Evolutionary conservation across 2,329 filamentous ascomycete genomes (phyloP).

Genomic region (Lasiodiplodia theobromae): DNA sequence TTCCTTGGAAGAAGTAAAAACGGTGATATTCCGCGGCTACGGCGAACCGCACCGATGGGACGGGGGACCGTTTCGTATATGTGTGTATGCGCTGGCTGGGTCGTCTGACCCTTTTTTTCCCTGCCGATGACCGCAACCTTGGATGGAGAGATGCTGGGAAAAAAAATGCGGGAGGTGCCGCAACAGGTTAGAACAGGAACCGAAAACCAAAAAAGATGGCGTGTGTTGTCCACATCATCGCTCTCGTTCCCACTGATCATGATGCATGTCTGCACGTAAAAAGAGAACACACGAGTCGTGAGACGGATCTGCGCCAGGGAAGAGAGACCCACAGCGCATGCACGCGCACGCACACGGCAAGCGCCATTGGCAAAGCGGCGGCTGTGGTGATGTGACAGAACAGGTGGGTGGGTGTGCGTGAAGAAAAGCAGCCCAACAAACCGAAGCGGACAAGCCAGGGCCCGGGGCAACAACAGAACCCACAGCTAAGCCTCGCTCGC

Average conservation of each 20-base stretch:
- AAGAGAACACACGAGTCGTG: background rate
- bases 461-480: background rate
- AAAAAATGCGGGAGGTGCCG: constrained; percentile 1
- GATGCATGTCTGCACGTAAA: constrained; percentile 16
- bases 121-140: background rate
- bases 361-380: background rate
- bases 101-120: background rate
- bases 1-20: background rate
- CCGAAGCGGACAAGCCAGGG: background rate
- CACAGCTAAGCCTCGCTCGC: background rate
- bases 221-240: background rate
- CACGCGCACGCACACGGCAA: background rate
- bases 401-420: background rate
- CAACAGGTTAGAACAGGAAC: background rate
- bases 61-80: background rate
- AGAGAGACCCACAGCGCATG: background rate
- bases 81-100: background rate
- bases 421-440: background rate
- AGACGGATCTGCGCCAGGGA: constrained; percentile 13
- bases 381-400: background rate
- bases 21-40: background rate
- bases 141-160: background rate
- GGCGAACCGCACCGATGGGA: background rate
- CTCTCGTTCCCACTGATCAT: background rate
- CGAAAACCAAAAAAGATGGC: background rate